Conservation (phyloP, 176 grass and related monocot species). For the Aechmea fasciata region DNA sequence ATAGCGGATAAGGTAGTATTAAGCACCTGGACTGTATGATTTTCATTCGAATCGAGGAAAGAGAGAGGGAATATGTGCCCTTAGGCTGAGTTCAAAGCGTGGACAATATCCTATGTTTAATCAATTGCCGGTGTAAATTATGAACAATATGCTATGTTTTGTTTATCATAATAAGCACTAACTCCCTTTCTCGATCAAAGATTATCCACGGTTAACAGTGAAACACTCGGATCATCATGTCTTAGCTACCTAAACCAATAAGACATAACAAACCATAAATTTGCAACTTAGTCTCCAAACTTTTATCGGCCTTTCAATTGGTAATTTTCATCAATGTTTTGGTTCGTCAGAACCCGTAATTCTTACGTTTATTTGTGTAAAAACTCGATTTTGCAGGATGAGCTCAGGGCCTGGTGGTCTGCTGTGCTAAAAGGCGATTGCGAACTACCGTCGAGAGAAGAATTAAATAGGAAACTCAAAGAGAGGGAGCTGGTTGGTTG, state of each 20-base stretch:
- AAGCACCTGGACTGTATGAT: too few relatives aligned
- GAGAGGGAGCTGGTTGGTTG: slow-evolving; percentile 43
- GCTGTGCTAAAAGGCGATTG: slow-evolving; percentile 40
- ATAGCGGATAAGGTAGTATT: too few relatives aligned
- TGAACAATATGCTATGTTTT: not conserved
- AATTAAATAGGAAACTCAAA: slow-evolving; percentile 52
- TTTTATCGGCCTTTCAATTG: not conserved
- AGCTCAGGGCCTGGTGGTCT: slow-evolving; percentile 78
- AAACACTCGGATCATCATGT: not conserved
- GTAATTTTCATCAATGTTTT: not conserved
- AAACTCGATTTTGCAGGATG: slow-evolving; percentile 33
- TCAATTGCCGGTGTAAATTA: not conserved
- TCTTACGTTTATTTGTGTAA: not conserved
- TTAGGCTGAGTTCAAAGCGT: not conserved
- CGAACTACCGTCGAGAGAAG: slow-evolving; percentile 46
- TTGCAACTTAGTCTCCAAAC: not conserved
- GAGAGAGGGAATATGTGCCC: not conserved
- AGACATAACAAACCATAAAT: too few relatives aligned
- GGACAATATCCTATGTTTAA: not conserved
- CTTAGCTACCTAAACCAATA: not conserved
- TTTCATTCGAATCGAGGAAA: too few relatives aligned
- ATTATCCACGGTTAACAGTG: not conserved
- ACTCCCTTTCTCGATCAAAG: not conserved
- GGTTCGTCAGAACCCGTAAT: not conserved
- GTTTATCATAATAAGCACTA: not conserved